phyloP scores from a whole-genome alignment of 768 basidiomycete species.

The Mycena sanguinolenta region DNA sequence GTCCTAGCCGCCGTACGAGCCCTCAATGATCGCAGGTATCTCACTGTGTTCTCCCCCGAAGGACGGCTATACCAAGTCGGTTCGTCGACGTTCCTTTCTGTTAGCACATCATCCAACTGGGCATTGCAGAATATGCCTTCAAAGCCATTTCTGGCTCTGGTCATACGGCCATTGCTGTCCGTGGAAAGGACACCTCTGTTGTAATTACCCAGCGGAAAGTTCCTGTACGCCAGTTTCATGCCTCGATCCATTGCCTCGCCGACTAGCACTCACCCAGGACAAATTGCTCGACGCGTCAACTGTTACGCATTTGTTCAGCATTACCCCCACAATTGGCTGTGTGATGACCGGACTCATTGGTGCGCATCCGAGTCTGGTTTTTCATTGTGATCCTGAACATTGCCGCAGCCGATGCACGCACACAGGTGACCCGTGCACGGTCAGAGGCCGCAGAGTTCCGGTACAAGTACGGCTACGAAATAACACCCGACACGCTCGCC shows the following conservation, averaged over 20 bases:
- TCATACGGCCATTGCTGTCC: slow-evolving; percentile 91
- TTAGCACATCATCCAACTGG: slow-evolving; percentile 31
- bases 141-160: slow-evolving; percentile 98
- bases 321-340: slow-evolving; percentile 96
- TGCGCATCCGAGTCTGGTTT: slow-evolving; percentile 49
- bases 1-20: not conserved
- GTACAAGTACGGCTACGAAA: slow-evolving; percentile 98
- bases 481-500: slow-evolving; percentile 96
- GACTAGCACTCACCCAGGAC: slow-evolving; percentile 70
- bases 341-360: slow-evolving; percentile 98
- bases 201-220: slow-evolving; percentile 99
- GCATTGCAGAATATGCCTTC: slow-evolving; percentile 92
- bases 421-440: slow-evolving; percentile 90
- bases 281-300: slow-evolving; percentile 96
- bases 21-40: slow-evolving; percentile 67
- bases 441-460: slow-evolving; percentile 92
- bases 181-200: slow-evolving; percentile 95
- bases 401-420: slow-evolving; percentile 87
- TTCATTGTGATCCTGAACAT: slow-evolving; percentile 9
- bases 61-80: slow-evolving; percentile 99
- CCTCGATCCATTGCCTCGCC: slow-evolving; percentile 5
- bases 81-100: slow-evolving; percentile 52
- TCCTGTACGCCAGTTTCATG: slow-evolving; percentile 71
- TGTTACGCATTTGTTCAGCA: slow-evolving; percentile 94
- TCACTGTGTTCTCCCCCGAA: slow-evolving; percentile 98